Evolutionary conservation across 371 early-diverging fungal genomes (phyloP).

Genomic region (Mortierella polycephala): DNA sequence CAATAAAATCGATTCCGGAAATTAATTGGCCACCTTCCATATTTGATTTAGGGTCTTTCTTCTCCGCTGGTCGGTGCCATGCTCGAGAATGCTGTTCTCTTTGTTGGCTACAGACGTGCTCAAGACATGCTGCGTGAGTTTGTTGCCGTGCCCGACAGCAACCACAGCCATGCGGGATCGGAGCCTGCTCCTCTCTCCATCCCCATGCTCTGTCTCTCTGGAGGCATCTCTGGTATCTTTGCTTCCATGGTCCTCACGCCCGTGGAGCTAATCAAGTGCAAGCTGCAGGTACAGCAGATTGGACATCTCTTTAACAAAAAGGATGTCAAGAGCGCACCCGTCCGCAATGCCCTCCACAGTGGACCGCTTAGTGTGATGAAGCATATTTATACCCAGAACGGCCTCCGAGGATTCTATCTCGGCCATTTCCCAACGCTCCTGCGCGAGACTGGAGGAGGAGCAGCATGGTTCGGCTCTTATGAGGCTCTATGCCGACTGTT

Average conservation of each 20-base stretch:
- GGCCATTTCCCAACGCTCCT: constrained; percentile 91
- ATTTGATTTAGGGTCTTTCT: constrained; percentile 76
- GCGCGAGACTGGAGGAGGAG: constrained; percentile 93
- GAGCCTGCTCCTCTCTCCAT: constrained; percentile 64
- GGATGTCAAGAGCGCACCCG: constrained; percentile 19
- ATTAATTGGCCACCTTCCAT: constrained; percentile 4
- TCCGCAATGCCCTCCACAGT: constrained; percentile 52
- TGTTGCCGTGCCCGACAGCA: constrained; percentile 24
- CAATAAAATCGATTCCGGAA: not conserved
- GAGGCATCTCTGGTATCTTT: constrained; percentile 86
- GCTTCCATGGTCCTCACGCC: constrained; percentile 94
- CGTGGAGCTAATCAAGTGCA: constrained; percentile 95
- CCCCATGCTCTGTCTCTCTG: constrained; percentile 81
- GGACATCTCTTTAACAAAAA: constrained; percentile 52
- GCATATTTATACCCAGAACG: constrained; percentile 75
- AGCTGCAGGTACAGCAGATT: constrained; percentile 90
- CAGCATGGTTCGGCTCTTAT: constrained; percentile 96
- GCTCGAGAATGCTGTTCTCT: constrained; percentile 93
- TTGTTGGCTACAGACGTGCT: constrained; percentile 87
- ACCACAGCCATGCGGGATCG: constrained; percentile 4
- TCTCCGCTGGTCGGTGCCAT: constrained; percentile 94
- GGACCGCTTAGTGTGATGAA: constrained; percentile 83
- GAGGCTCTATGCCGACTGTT: constrained; percentile 78
- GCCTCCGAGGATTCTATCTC: constrained; percentile 85
- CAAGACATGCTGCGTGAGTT: constrained; percentile 73